Evolutionary conservation across 2,329 filamentous ascomycete species (phyloP).

Genomic region (Trichophyton mentagrophytes): DNA sequence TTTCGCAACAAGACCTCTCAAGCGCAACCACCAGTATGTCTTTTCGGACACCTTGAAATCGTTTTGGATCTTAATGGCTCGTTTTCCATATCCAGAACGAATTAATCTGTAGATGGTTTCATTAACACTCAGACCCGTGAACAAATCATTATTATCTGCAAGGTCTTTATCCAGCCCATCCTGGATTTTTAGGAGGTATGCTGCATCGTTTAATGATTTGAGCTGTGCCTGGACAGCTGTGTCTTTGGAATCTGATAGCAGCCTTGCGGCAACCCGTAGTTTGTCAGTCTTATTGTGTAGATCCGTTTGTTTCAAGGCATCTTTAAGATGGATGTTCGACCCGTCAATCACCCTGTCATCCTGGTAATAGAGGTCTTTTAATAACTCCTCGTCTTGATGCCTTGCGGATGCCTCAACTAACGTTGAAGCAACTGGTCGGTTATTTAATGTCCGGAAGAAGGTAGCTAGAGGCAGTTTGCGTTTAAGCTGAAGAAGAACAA

Average conservation of each 20-base stretch:
- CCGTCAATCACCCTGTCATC: conserved; percentile 85
- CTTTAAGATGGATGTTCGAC: conserved; percentile 71
- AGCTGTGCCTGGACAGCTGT: conserved; percentile 52
- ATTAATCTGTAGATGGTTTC: conserved; percentile 87
- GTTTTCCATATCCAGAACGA: conserved; percentile 64
- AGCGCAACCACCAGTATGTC: conserved; percentile 72
- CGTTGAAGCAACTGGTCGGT: conserved; percentile 70
- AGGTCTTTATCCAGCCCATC: conserved; percentile 77
- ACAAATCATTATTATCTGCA: conserved; percentile 47
- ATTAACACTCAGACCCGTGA: conserved; percentile 74
- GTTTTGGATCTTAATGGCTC: conserved; percentile 73
- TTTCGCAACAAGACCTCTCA: conserved; percentile 78
- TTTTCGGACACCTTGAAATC: conserved; percentile 92
- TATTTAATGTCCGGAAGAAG: conserved; percentile 87
- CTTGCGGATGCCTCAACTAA: conserved; percentile 75
- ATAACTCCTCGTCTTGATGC: conserved; percentile 63
- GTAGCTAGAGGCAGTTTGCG: conserved; percentile 78
- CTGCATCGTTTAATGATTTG: conserved; percentile 64
- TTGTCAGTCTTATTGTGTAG: conserved; percentile 65
- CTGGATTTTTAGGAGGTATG: conserved; percentile 69
- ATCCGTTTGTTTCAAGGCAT: conserved; percentile 64
- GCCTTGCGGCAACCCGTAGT: conserved; percentile 68
- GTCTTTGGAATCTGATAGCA: conserved; percentile 75
- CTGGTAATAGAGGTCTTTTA: conserved; percentile 96
- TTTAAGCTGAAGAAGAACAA: conserved; percentile 74